A percentile compares a stretch with the other conserved stretches of the same genome.
phyloP scores from a whole-genome alignment of 192 early-diverging fungal species.

The Funneliformis mosseae region DNA sequence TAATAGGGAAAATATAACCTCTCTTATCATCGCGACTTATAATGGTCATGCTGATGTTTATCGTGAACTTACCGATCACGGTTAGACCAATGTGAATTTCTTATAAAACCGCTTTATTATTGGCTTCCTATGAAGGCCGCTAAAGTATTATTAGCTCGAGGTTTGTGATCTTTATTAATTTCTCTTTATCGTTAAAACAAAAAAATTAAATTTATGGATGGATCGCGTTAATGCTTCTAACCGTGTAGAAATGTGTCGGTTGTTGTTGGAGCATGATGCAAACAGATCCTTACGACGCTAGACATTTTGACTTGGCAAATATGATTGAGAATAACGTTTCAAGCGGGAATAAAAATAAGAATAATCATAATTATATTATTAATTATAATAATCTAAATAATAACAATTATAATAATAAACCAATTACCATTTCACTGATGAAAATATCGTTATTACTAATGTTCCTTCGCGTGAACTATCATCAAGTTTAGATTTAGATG shows the following conservation, averaged over 20 bases:
- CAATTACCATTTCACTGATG: no score
- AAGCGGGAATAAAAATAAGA: neutral
- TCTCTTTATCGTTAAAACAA: neutral
- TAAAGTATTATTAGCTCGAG: slow-evolving; percentile 38
- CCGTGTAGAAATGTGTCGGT: slow-evolving; percentile 38
- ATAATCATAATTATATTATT: neutral
- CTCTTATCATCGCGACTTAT: slow-evolving; percentile 67
- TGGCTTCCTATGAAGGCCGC: slow-evolving; percentile 43
- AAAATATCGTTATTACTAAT: no score
- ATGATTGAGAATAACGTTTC: slow-evolving; percentile 39
- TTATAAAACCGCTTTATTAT: slow-evolving; percentile 42
- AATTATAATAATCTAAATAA: neutral
- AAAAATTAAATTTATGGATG: slow-evolving; percentile 38
- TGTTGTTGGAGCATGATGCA: slow-evolving; percentile 40
- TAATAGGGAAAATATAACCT: slow-evolving; percentile 56
- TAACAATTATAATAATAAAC: neutral
- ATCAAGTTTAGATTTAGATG: no score
- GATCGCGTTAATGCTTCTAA: slow-evolving; percentile 47
- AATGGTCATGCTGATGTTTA: slow-evolving; percentile 53
- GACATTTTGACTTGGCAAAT: slow-evolving; percentile 37
- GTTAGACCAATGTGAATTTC: slow-evolving; percentile 45
- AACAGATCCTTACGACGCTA: slow-evolving; percentile 41
- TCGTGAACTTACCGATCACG: slow-evolving; percentile 45
- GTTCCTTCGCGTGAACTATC: no score
- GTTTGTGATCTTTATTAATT: neutral